Conservation (phyloP, 2,329 filamentous ascomycete species). For the Teratosphaeria pseudoeucalypti region DNA sequence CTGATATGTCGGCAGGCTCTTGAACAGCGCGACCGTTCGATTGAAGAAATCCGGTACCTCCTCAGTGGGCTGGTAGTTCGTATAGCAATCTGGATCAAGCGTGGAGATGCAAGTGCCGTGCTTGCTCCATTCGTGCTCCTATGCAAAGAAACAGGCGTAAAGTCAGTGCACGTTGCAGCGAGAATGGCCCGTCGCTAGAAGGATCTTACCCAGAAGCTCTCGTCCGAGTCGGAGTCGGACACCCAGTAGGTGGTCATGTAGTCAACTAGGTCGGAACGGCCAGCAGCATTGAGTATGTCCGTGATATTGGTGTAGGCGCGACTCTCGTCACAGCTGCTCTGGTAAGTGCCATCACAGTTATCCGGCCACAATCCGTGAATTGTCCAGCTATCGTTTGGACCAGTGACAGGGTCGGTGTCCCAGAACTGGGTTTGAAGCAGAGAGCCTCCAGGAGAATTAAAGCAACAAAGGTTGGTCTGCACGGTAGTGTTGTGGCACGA, state of each 20-base stretch:
- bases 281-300: constrained; percentile 47
- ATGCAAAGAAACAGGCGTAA: background rate
- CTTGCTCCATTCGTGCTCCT: constrained; percentile 56
- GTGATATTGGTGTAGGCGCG: constrained; percentile 58
- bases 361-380: constrained; percentile 54
- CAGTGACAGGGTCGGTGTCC: constrained; percentile 56
- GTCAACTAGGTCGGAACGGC: constrained; percentile 46
- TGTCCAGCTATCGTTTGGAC: constrained; percentile 61
- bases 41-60: constrained; percentile 63
- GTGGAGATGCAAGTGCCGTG: constrained; percentile 67
- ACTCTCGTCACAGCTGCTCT: constrained; percentile 52
- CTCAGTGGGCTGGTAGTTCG: constrained; percentile 44
- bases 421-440: constrained; percentile 69
- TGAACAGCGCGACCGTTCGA: constrained; percentile 55
- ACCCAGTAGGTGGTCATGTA: constrained; percentile 65
- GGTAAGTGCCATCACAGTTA: constrained; percentile 58
- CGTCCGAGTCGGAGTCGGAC: constrained; percentile 53
- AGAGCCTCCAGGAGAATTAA: constrained; percentile 61
- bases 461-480: constrained; percentile 58
- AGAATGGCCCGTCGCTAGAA: background rate
- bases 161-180: background rate
- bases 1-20: constrained; percentile 54
- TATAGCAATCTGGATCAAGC: constrained; percentile 54
- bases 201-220: constrained; percentile 46
- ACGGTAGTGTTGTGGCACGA: constrained; percentile 55